phyloP scores from a whole-genome alignment of 257 asterid genomes.

The Fraxinus cuspidata region DNA sequence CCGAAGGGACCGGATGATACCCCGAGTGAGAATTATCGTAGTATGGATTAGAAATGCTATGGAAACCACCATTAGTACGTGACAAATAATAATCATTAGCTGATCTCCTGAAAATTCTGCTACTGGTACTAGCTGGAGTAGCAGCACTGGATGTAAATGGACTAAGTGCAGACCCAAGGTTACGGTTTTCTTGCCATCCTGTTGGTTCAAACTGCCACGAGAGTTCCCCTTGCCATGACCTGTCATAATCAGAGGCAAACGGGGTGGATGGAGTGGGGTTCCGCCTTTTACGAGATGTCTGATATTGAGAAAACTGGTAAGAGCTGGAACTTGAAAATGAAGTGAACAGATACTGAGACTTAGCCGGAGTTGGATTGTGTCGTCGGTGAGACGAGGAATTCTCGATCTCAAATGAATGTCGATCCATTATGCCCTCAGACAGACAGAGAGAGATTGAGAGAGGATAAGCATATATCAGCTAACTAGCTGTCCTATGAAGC shows the following conservation, averaged over 20 bases:
- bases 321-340: slow-evolving; percentile 53
- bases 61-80: slow-evolving; percentile 36
- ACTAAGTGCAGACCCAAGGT: slow-evolving; percentile 60
- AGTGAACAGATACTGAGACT: slow-evolving; percentile 33
- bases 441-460: neutral
- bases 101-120: slow-evolving; percentile 52
- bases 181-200: slow-evolving; percentile 54
- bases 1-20: slow-evolving; percentile 34
- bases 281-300: slow-evolving; percentile 22
- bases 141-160: slow-evolving; percentile 51
- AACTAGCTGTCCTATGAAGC: neutral
- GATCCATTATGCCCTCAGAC: slow-evolving; percentile 36
- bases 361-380: slow-evolving; percentile 47
- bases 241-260: slow-evolving; percentile 65
- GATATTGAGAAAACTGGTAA: slow-evolving; percentile 30
- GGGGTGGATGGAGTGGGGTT: slow-evolving; percentile 55
- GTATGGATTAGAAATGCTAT: slow-evolving; percentile 28
- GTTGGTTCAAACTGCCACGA: slow-evolving; percentile 75
- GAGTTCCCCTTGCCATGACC: slow-evolving; percentile 68
- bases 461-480: neutral
- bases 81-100: slow-evolving; percentile 69
- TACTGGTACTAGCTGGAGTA: slow-evolving; percentile 28
- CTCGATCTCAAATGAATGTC: slow-evolving; percentile 34
- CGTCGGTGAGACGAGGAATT: slow-evolving; percentile 32
- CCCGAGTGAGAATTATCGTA: slow-evolving; percentile 42